phyloP scores from a whole-genome alignment of 495 filamentous ascomycete genomes.

The Aspergillus coremiiformis region DNA sequence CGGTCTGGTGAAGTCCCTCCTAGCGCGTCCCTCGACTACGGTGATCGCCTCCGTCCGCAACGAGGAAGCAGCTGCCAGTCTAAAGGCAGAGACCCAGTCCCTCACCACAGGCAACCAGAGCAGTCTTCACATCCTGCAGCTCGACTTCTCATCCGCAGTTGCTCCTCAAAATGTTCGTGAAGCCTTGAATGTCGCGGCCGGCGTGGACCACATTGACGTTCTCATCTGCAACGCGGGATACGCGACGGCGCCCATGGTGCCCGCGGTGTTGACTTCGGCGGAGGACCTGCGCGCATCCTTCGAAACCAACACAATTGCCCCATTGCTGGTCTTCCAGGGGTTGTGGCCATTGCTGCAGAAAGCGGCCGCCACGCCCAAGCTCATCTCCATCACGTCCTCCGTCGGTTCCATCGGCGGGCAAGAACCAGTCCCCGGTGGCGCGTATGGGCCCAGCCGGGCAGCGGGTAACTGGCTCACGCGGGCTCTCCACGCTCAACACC shows the following conservation, averaged over 20 bases:
- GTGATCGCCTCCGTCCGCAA: slow-evolving; percentile 34
- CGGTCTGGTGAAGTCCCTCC: slow-evolving; percentile 23
- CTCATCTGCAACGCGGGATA: slow-evolving; percentile 47
- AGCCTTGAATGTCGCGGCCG: not conserved
- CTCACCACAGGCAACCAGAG: slow-evolving; percentile 24
- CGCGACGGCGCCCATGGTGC: slow-evolving; percentile 11
- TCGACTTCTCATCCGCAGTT: slow-evolving; percentile 28
- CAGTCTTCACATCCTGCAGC: slow-evolving; percentile 32
- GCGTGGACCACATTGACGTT: slow-evolving; percentile 34
- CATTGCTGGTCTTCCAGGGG: slow-evolving; percentile 34
- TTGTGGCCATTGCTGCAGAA: slow-evolving; percentile 29
- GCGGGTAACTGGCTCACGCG: slow-evolving; percentile 30
- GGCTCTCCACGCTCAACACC: slow-evolving; percentile 24
- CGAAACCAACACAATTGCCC: slow-evolving; percentile 32
- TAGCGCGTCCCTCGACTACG: not conserved
- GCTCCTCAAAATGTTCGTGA: slow-evolving; percentile 9
- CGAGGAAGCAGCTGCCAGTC: slow-evolving; percentile 10
- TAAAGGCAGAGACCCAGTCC: slow-evolving; percentile 6
- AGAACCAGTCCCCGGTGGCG: slow-evolving; percentile 22
- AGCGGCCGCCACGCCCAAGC: slow-evolving; percentile 23
- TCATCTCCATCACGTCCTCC: slow-evolving; percentile 20
- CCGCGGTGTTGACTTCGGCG: slow-evolving; percentile 11
- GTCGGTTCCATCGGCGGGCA: slow-evolving; percentile 20
- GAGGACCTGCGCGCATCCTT: slow-evolving; percentile 24
- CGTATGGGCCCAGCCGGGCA: slow-evolving; percentile 34